Percentiles rank a stretch among this genome's conserved stretches.
Evolutionary conservation across 805 yeast genomes (phyloP).

Genomic region (Maudiozyma barnettii): DNA sequence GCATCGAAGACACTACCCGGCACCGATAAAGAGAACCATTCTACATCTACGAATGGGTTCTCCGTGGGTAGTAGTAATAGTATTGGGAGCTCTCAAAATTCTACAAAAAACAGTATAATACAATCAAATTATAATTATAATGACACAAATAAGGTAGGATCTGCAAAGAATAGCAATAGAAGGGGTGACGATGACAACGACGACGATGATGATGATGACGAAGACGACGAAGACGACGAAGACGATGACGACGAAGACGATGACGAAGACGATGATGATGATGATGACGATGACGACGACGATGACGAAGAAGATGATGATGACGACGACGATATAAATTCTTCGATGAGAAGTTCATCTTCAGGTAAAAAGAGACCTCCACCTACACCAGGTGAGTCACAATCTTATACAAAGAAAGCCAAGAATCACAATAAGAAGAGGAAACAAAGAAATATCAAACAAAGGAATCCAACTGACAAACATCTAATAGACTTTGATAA

Average conservation of each 20-base stretch:
- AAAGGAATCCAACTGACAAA: slow-evolving; percentile 66
- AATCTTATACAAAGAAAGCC: neutral
- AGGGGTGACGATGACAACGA: slow-evolving; percentile 1
- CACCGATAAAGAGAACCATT: neutral
- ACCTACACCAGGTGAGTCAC: slow-evolving; percentile 1
- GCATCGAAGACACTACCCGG: neutral
- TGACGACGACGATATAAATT: neutral
- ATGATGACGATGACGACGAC: slow-evolving; percentile 7
- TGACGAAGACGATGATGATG: slow-evolving; percentile 10
- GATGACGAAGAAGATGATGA: slow-evolving; percentile 5
- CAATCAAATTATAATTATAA: too few relatives aligned
- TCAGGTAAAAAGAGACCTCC: slow-evolving; percentile 9
- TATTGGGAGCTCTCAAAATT: neutral
- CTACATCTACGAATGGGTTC: neutral
- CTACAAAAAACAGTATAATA: neutral
- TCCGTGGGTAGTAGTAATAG: neutral
- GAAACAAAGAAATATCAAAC: slow-evolving; percentile 35
- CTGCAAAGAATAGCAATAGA: neutral
- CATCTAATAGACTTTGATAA: slow-evolving; percentile 66
- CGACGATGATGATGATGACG: slow-evolving; percentile 1
- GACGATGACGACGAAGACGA: neutral
- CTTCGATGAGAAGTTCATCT: neutral
- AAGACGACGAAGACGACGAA: slow-evolving; percentile 3
- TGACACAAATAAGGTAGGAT: too few relatives aligned
- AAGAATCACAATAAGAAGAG: slow-evolving; percentile 18